A percentile compares a stretch with the other conserved stretches of the same genome.
Evolutionary conservation across 345 rosid genomes (phyloP).

Genomic region (Hibiscus tridactylites): DNA sequence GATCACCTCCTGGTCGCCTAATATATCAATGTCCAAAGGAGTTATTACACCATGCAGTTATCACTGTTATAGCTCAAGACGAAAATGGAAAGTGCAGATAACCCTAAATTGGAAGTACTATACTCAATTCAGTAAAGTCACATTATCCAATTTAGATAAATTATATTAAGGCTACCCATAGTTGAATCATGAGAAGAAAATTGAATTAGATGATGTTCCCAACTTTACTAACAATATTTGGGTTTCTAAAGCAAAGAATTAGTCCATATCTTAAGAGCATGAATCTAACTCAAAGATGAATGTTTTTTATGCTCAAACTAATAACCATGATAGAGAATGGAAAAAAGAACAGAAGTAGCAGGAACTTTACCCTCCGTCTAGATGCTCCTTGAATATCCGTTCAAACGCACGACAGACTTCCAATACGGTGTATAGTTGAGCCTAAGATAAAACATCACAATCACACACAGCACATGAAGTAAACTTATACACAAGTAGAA

Average conservation of each 20-base stretch:
- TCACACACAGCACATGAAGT: background rate
- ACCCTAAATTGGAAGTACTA: background rate
- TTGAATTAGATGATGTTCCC: background rate
- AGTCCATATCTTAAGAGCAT: background rate
- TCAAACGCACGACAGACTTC: constrained; percentile 72
- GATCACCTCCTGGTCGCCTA: constrained; percentile 68
- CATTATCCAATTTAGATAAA: background rate
- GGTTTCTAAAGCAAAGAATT: background rate
- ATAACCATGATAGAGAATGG: background rate
- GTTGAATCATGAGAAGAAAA: background rate
- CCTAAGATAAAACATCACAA: constrained; percentile 26
- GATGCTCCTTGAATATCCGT: constrained; percentile 61
- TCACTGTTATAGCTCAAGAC: background rate
- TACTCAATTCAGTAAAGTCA: background rate
- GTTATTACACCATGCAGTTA: background rate
- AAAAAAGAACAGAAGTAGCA: background rate
- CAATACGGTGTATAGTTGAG: constrained; percentile 57
- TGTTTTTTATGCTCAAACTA: background rate
- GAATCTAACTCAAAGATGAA: background rate
- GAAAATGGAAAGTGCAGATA: background rate
- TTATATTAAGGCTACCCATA: background rate
- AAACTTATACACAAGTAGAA: background rate
- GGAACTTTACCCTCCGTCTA: constrained; percentile 62
- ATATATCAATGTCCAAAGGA: constrained; percentile 3
- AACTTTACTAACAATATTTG: background rate